These are phyloP conservation scores for Plantago coronopus DNA, from an alignment of 305 asterid genomes.

Conservation along the genomic window DNA sequence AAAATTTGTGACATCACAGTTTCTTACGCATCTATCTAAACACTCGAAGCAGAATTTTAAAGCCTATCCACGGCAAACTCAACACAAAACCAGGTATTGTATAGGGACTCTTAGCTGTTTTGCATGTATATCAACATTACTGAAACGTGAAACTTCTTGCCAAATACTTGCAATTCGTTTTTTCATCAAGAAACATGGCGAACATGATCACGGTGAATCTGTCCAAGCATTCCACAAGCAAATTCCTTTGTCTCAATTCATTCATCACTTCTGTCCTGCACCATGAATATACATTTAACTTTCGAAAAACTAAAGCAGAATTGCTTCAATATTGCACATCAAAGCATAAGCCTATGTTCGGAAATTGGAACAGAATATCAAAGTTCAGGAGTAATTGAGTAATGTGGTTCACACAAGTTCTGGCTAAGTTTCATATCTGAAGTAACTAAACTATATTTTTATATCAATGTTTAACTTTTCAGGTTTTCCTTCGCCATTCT, in stretches of 20 bases:
- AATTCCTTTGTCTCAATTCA: not conserved
- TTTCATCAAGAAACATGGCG: constrained; percentile 11
- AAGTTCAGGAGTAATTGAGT: not conserved
- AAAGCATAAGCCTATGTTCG: too few species aligned
- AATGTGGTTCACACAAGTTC: not conserved
- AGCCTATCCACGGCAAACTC: constrained; percentile 31
- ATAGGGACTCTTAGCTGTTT: constrained; percentile 22
- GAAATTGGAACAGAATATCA: not conserved
- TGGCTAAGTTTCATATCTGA: not conserved
- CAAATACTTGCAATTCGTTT: constrained; percentile 8
- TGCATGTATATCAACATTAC: constrained; percentile 17
- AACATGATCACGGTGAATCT: constrained; percentile 1
- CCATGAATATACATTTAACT: constrained; percentile 6
- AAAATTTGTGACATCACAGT: constrained; percentile 17
- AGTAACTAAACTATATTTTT: not conserved
- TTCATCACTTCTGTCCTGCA: constrained; percentile 24
- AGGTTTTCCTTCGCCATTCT: not conserved
- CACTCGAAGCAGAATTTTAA: constrained; percentile 18
- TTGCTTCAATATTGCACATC: not conserved
- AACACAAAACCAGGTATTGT: constrained; percentile 19
- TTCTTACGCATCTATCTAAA: constrained; percentile 15
- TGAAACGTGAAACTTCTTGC: constrained; percentile 17
- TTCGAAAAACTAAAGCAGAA: not conserved
- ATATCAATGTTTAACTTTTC: not conserved
- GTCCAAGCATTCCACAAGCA: constrained; percentile 21